Base-by-base conservation (phyloP, 768 basidiomycete species). In the Leccinum ochraceum region DNA sequence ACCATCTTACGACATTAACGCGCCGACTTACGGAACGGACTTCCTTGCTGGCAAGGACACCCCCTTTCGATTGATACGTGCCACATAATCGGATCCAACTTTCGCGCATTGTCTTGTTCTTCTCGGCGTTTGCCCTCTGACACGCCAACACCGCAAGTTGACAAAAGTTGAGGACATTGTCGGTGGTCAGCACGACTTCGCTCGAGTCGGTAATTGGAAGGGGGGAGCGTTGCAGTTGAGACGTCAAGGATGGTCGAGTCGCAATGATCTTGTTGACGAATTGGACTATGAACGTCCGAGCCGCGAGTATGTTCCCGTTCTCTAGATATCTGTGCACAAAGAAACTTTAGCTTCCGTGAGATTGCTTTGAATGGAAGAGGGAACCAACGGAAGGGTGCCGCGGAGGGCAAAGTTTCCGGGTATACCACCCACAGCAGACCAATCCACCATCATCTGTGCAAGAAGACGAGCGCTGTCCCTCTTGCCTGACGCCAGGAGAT, bases 301-400 rank as follows among this genome's bases (percentile, higher is more conserved):
- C 92, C 4, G 92, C 92, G n/a, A 94, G 85, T 69, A 99, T 89
- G 64, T 94, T 94, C 16, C 93, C 92, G 56, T 94, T 92, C 62
- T 83, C 83, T 24, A 95, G 79, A 68, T 91, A 92, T 59, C 90
- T 92, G 67, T 16, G 37, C 28, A 44, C 53, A 34, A 57, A 50
- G 59, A 30, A 53, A 26, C 22, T 26, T 70, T 14, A 63, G 49
- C 42, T 16, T 62, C 16, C 30, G 56, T 13, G 37, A 28, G 52
- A 22, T 17, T 30, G 44, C 2, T 24, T 28, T 53, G 20, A 37
- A 36, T 22, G 22, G n/a, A n/a, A 50, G 42, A 58, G 17, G 50
- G 72, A 34, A 68, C 72, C 54, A 22, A 96, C 89, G 95, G 94
- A 57, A 99, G 79, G 10, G 85, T 86, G 34, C 92, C 94, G 50